A percentile compares a stretch with the other conserved stretches of the same genome.
phyloP scores from a whole-genome alignment of 2,329 filamentous ascomycete genomes.

The Aureobasidium sp. region DNA sequence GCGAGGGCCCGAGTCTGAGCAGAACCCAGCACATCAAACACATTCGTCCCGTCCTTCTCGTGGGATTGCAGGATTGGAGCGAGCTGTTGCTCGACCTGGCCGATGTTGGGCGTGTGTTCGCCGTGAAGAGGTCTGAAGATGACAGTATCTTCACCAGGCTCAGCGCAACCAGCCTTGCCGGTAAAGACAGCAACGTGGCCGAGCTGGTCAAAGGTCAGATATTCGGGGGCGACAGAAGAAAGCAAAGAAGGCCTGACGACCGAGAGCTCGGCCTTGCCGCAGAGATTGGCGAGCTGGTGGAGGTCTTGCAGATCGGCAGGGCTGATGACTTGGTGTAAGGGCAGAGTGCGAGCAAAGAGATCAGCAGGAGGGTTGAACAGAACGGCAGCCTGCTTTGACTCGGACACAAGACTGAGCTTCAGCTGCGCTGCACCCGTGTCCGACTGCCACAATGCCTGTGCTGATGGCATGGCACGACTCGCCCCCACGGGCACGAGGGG shows the following conservation, averaged over 20 bases:
- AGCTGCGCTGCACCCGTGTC: background rate
- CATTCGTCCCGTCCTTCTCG: slow-evolving; percentile 28
- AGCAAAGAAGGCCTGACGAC: slow-evolving; percentile 27
- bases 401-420: background rate
- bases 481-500: background rate
- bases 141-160: slow-evolving; percentile 29
- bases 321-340: background rate
- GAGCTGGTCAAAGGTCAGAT: slow-evolving; percentile 31
- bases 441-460: too few relatives aligned
- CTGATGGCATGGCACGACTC: too few relatives aligned
- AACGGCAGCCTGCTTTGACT: background rate
- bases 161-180: slow-evolving; percentile 29
- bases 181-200: slow-evolving; percentile 32
- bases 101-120: slow-evolving; percentile 29
- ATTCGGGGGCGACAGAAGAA: slow-evolving; percentile 27
- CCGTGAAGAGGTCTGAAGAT: slow-evolving; percentile 30
- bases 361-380: background rate
- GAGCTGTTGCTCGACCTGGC: slow-evolving; percentile 31
- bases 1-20: slow-evolving; percentile 24
- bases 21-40: slow-evolving; percentile 32
- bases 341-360: background rate
- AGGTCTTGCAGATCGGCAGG: slow-evolving; percentile 24
- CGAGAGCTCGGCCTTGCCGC: slow-evolving; percentile 27
- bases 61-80: slow-evolving; percentile 29
- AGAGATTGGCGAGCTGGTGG: slow-evolving; percentile 27